Conservation (phyloP, 176 grass and related monocot species). For the Phyllostachys edulis region DNA sequence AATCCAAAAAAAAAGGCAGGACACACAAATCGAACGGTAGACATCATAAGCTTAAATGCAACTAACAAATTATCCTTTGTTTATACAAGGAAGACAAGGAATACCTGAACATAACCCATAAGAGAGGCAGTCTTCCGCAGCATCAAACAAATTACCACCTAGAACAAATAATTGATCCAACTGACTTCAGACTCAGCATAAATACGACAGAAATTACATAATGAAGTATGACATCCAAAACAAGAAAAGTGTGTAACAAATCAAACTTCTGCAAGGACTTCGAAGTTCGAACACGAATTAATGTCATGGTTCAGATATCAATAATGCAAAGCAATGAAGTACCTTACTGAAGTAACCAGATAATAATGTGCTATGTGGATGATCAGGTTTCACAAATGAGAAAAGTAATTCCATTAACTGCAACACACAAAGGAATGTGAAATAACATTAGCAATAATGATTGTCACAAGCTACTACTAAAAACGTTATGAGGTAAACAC, state of each 20-base stretch:
- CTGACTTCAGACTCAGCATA: constrained; percentile 24
- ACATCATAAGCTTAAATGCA: neutral
- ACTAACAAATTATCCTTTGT: neutral
- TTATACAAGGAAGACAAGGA: neutral
- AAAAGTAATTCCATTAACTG: constrained; percentile 97
- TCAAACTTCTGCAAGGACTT: neutral
- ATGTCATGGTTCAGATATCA: constrained; percentile 11
- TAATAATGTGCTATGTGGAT: constrained; percentile 73
- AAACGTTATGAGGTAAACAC: constrained; percentile 6
- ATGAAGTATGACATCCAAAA: constrained; percentile 9
- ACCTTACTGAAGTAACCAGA: constrained; percentile 99
- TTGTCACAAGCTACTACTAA: constrained; percentile 4
- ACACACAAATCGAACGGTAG: neutral
- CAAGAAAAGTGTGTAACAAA: neutral
- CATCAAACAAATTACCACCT: constrained; percentile 98
- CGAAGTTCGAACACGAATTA: neutral
- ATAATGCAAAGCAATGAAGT: constrained; percentile 28
- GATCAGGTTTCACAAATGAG: constrained; percentile 90
- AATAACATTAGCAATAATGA: constrained; percentile 26
- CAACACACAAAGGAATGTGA: constrained; percentile 30
- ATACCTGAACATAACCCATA: constrained; percentile 94
- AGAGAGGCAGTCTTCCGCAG: constrained; percentile 69
- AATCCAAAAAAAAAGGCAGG: neutral
- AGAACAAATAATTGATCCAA: constrained; percentile 35
- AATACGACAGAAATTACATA: constrained; percentile 1